Percentiles rank a stretch among this genome's conserved stretches.
These are phyloP conservation scores for Cryptosporidium andersoni DNA, from an alignment of 169 alveolate species.

Conservation along the genomic window DNA sequence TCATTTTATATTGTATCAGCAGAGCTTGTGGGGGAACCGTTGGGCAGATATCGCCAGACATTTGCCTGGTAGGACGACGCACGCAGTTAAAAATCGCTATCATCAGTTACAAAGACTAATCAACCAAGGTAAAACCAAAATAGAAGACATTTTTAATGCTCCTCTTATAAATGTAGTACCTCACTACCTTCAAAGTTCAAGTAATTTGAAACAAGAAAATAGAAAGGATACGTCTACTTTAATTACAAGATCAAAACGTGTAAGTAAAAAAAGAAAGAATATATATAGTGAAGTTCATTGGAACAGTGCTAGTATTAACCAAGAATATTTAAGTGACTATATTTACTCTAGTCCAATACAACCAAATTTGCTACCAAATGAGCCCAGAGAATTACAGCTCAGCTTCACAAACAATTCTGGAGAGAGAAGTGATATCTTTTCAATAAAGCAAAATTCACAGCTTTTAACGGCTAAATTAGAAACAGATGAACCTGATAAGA, in stretches of 20 bases:
- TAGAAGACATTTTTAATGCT: conserved; percentile 62
- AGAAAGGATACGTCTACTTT: conserved; percentile 1
- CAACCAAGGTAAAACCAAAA: conserved; percentile 65
- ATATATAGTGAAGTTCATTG: too few species aligned
- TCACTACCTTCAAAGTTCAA: conserved; percentile 43
- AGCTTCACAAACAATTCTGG: too few species aligned
- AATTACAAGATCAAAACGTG: too few species aligned
- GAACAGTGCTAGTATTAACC: too few species aligned
- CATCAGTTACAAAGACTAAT: conserved; percentile 63
- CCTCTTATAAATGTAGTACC: conserved; percentile 62
- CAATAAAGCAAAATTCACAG: not conserved
- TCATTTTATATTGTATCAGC: conserved; percentile 74
- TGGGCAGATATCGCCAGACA: conserved; percentile 83
- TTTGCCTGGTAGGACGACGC: conserved; percentile 86
- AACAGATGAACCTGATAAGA: too few species aligned
- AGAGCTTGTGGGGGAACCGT: conserved; percentile 81
- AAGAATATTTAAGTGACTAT: too few species aligned
- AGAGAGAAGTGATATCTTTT: not conserved
- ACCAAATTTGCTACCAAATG: too few species aligned
- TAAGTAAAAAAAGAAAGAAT: too few species aligned
- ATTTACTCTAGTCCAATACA: too few species aligned
- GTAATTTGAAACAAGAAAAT: conserved; percentile 7
- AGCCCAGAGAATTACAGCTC: too few species aligned
- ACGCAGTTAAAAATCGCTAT: conserved; percentile 82
- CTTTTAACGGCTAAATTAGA: not conserved